Evolutionary conservation across 2,329 filamentous ascomycete genomes (phyloP).

Genomic region (Aspergillus quadricinctus): DNA sequence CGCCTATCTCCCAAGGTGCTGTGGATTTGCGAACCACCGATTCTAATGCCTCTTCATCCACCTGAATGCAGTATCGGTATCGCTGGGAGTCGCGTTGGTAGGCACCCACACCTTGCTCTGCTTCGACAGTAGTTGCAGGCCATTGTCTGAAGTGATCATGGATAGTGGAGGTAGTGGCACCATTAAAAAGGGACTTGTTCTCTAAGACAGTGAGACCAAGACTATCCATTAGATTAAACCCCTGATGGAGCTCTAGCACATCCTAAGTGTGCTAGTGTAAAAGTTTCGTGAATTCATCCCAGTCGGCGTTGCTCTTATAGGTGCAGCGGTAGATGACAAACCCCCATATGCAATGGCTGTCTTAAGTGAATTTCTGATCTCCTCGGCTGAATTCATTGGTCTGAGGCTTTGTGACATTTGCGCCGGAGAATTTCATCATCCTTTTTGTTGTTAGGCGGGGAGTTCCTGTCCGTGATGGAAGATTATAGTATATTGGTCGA

Average conservation of each 20-base stretch:
- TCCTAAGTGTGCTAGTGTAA: neutral
- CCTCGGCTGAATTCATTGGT: neutral
- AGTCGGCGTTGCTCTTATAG: constrained; percentile 4
- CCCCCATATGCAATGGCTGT: neutral
- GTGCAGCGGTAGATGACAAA: constrained; percentile 5
- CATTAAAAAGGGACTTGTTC: neutral
- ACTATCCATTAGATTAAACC: neutral
- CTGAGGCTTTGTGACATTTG: neutral
- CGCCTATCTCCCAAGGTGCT: neutral
- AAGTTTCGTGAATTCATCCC: constrained; percentile 4
- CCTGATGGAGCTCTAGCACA: neutral
- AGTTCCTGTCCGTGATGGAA: neutral
- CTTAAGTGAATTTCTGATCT: no score
- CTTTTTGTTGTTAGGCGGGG: no score
- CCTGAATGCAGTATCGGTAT: constrained; percentile 1
- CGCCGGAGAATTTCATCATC: no score
- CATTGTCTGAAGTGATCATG: constrained; percentile 3
- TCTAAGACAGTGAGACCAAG: constrained; percentile 1
- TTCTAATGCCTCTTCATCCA: constrained; percentile 5
- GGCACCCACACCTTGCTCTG: constrained; percentile 1
- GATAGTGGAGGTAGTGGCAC: neutral
- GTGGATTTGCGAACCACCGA: neutral
- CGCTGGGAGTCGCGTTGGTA: neutral
- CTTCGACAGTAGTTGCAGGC: neutral
- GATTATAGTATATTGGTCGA: neutral